Evolutionary conservation across 164 flowering plant species (phyloP).

Genomic region (Echeveria elegans): DNA sequence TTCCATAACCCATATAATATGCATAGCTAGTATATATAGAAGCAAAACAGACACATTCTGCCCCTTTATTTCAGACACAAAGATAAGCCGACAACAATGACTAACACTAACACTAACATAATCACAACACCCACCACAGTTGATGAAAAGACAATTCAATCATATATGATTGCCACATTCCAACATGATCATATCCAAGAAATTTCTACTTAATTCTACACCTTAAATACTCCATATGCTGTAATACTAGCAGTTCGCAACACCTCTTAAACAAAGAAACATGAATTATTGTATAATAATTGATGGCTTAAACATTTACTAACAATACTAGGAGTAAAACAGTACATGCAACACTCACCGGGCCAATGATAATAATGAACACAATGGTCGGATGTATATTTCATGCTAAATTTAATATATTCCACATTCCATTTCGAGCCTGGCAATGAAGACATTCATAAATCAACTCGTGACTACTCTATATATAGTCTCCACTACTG

Average conservation of each 20-base stretch:
- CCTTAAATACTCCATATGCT: not conserved
- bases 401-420: too few species aligned
- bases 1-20: too few species aligned
- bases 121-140: not conserved
- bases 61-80: slow-evolving; percentile 29
- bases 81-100: not conserved
- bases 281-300: too few species aligned
- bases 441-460: not conserved
- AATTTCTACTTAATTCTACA: not conserved
- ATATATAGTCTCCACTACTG: too few species aligned
- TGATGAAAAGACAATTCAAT: not conserved
- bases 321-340: too few species aligned
- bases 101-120: not conserved
- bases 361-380: too few species aligned
- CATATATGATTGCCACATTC: slow-evolving; percentile 1
- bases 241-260: not conserved
- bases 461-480: not conserved
- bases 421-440: not conserved
- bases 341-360: too few species aligned
- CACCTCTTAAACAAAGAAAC: too few species aligned
- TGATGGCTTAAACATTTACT: too few species aligned
- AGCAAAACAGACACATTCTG: too few species aligned
- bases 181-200: slow-evolving; percentile 1
- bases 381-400: too few species aligned
- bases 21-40: too few species aligned